Conservation (phyloP, 2,329 filamentous ascomycete species). For the Pseudocercospora ulei region DNA sequence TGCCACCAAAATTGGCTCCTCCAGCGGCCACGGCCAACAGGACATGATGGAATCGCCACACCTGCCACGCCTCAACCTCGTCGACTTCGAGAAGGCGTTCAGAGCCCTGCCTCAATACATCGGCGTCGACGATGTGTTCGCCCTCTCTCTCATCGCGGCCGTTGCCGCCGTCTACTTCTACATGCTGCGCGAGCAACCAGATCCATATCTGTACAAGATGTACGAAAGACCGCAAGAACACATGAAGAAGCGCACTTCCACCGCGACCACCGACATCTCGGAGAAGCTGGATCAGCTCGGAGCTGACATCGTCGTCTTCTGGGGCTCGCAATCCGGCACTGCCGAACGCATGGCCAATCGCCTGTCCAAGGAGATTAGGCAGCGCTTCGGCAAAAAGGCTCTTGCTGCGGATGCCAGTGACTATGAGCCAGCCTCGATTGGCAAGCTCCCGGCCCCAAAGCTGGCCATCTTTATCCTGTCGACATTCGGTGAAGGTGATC, state of each 20-base stretch:
- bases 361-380: conserved; percentile 36
- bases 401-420: conserved; percentile 42
- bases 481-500: conserved; percentile 30
- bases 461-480: conserved; percentile 28
- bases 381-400: conserved; percentile 37
- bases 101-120: conserved; percentile 8
- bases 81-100: conserved; percentile 13
- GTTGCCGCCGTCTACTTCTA: conserved; percentile 16
- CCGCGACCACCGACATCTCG: conserved; percentile 39
- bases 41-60: conserved; percentile 3
- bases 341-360: conserved; percentile 40
- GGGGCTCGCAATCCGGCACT: conserved; percentile 44
- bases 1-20: neutral
- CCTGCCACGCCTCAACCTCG: conserved; percentile 7
- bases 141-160: conserved; percentile 16
- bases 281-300: conserved; percentile 37
- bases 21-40: neutral
- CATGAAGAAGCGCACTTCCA: conserved; percentile 29
- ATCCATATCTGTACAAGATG: conserved; percentile 43
- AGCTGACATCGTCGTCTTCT: conserved; percentile 39
- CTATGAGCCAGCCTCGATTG: conserved; percentile 34
- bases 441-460: conserved; percentile 13
- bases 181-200: conserved; percentile 41
- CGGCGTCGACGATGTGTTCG: conserved; percentile 16
- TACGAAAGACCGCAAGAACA: conserved; percentile 44